Evolutionary conservation across 148 eudicot genomes (phyloP).

Genomic region (Chenopodium quinoa): DNA sequence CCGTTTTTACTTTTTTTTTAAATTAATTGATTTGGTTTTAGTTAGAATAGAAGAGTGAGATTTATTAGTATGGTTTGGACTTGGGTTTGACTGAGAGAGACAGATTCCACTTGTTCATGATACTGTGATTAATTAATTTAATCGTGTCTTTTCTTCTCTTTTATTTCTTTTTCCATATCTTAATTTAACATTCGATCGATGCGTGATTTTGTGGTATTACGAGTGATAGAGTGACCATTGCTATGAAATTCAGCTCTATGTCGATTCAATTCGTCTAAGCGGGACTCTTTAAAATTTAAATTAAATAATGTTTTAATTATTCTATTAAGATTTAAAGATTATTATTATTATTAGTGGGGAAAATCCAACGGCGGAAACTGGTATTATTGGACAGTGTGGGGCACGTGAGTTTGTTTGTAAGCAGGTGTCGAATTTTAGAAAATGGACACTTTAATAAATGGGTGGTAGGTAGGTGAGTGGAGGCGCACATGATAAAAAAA

Average conservation of each 20-base stretch:
- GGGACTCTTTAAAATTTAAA: no score
- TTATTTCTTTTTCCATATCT: no score
- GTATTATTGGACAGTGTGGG: not conserved
- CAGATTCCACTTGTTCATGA: conserved; percentile 15
- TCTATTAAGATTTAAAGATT: not conserved
- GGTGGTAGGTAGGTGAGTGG: not conserved
- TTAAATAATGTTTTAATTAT: not conserved
- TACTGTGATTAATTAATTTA: conserved; percentile 25
- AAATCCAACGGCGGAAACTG: conserved; percentile 18
- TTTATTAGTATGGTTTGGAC: conserved; percentile 19
- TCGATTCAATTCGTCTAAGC: no score
- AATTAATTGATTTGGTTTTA: not conserved
- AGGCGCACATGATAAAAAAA: conserved; percentile 8
- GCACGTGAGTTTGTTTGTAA: not conserved
- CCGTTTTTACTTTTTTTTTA: no score
- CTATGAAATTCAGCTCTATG: no score
- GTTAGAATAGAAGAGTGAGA: conserved; percentile 3
- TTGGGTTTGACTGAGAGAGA: conserved; percentile 11
- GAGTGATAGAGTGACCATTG: no score
- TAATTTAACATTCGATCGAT: no score
- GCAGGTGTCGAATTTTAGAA: not conserved
- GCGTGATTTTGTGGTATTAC: no score
- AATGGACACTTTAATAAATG: not conserved
- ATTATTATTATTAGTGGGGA: not conserved
- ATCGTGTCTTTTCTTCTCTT: not conserved